Base-by-base conservation (phyloP, 108 stramenopile genomes). In the Stephanodiscus minutulus region DNA sequence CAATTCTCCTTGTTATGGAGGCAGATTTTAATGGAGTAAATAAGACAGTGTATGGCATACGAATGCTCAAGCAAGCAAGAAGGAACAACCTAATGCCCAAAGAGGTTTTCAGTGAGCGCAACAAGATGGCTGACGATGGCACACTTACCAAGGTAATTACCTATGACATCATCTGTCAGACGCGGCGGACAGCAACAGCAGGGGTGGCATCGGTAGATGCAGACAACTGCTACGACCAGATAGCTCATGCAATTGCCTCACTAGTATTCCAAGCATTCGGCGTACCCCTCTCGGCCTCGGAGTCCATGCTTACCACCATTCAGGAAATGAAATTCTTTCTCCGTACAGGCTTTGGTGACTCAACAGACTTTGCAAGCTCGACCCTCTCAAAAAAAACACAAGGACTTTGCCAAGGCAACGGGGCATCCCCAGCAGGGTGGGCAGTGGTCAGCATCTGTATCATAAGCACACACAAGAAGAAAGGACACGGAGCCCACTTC, bases 381-480 rank as follows among this genome's bases (percentile, higher is more conserved):
- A 49, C 13, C 0, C 0, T 60, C 0, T 8, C 50, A 33, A 21
- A 49, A 0, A 70, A 70, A 21, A 31, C 1, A n/a, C 69, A 70
- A 35, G 69, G 69, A 1, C 12, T 61, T 1, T 61, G 58, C 13
- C 69, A 70, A 60, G 69, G 69, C 11, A 70, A 60, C 24, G 31
- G 31, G 2, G 31, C 31, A 33, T 2, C 31, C 31, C 31, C 31
- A 5, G 31, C 31, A 5, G 31, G 68, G 18, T 66, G 66, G 50
- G 66, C 50, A 18, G 52, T 52, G 1, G 9, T 53, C 1, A 54
- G 52, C 21, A 66, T 66, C 36, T 27, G 31, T 3, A 66, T 66
- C 2, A 7, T 66, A 2, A 20, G 37, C 3, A 54, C 55, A 10
- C 67, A 68, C 39, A 68, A 68, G 13, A n/a, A n/a, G 1, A 8